These are phyloP conservation scores for Xylariaceae sp. DNA, from an alignment of 2,329 filamentous ascomycete genomes.

Conservation along the genomic window DNA sequence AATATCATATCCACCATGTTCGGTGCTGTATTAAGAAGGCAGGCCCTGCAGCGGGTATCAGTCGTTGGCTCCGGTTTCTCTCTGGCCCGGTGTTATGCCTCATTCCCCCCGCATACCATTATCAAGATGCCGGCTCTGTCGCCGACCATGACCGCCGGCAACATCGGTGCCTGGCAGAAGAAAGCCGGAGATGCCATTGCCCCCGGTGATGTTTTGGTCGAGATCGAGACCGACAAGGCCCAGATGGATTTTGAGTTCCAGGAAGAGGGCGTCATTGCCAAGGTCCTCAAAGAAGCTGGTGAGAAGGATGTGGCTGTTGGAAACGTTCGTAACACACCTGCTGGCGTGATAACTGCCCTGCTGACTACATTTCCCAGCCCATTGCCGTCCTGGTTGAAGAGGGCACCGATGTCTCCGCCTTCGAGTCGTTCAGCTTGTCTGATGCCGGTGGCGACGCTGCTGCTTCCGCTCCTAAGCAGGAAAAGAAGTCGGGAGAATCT, in stretches of 20 bases:
- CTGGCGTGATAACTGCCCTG: constrained; percentile 13
- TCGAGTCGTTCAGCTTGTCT: constrained; percentile 80
- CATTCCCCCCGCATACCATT: constrained; percentile 89
- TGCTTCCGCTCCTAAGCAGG: constrained; percentile 60
- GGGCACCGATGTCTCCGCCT: constrained; percentile 78
- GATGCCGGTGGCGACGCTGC: constrained; percentile 82
- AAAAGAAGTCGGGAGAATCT: constrained; percentile 61
- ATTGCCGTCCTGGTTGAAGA: constrained; percentile 95
- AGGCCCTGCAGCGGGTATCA: constrained; percentile 50
- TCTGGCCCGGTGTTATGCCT: constrained; percentile 65
- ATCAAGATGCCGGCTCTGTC: constrained; percentile 98
- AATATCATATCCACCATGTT: constrained; percentile 47
- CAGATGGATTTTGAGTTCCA: constrained; percentile 99
- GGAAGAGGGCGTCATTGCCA: constrained; percentile 92
- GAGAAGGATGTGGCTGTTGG: constrained; percentile 93
- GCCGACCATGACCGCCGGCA: constrained; percentile 94
- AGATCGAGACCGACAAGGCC: constrained; percentile 99
- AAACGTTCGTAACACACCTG: constrained; percentile 62
- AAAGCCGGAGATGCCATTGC: constrained; percentile 82
- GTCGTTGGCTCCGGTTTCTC: constrained; percentile 49
- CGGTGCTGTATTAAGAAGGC: constrained; percentile 60
- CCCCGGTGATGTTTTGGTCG: constrained; percentile 91
- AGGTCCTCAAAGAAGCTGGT: constrained; percentile 87
- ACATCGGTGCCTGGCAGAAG: constrained; percentile 98
- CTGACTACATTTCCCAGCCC: constrained; percentile 56